Evolutionary conservation across 2,329 filamentous ascomycete genomes (phyloP).

Genomic region (Cytospora paraplurivora): DNA sequence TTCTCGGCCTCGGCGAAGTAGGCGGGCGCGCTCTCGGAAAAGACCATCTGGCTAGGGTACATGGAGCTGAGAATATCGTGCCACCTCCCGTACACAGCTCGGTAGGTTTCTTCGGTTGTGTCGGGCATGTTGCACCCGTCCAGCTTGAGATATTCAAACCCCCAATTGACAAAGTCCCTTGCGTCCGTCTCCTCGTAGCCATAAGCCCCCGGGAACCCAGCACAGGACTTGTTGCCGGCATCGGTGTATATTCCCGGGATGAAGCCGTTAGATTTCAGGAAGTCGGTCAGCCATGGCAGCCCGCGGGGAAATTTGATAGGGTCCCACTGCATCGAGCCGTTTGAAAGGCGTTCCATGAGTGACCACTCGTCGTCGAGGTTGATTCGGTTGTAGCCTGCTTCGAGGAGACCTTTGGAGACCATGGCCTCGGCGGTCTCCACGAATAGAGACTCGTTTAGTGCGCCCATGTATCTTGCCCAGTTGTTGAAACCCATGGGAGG

Average conservation of each 20-base stretch:
- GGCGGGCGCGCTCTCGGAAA: conserved; percentile 49
- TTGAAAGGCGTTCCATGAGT: conserved; percentile 37
- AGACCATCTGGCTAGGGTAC: conserved; percentile 41
- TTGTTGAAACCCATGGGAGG: conserved; percentile 57
- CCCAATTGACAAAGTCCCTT: conserved; percentile 42
- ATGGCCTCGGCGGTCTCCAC: conserved; percentile 50
- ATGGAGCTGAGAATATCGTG: conserved; percentile 42
- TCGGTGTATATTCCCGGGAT: conserved; percentile 51
- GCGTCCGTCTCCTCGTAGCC: conserved; percentile 46
- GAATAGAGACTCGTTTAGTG: conserved; percentile 52
- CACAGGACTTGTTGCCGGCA: conserved; percentile 47
- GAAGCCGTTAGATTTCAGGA: conserved; percentile 43
- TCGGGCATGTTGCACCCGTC: conserved; percentile 45
- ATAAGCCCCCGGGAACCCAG: conserved; percentile 45
- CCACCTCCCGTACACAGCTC: conserved; percentile 45
- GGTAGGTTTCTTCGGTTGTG: conserved; percentile 31
- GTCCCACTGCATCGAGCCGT: conserved; percentile 46
- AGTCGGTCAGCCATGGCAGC: conserved; percentile 44
- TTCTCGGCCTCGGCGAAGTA: conserved; percentile 44
- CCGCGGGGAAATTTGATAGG: conserved; percentile 45
- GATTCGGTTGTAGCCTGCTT: conserved; percentile 38
- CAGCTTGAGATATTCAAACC: conserved; percentile 44
- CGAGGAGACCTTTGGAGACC: conserved; percentile 43
- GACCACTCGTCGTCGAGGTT: conserved; percentile 53
- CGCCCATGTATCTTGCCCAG: conserved; percentile 51